Conservation (phyloP, 805 yeast genomes). For the Candida andamanensis region DNA sequence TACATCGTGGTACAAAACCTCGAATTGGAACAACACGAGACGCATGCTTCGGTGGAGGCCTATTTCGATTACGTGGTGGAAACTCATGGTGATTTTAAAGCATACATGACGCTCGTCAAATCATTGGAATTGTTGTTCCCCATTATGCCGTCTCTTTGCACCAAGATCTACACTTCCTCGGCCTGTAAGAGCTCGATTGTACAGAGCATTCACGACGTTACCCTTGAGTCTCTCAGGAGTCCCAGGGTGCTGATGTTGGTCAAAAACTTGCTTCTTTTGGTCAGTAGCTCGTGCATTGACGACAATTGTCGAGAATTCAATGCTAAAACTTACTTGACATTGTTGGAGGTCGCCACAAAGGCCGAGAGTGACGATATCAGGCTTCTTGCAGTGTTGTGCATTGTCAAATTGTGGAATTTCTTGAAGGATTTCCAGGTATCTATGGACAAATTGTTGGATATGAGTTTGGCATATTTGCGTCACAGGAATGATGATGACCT, state of each 20-base stretch:
- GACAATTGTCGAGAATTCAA: constrained; percentile 46
- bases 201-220: constrained; percentile 10
- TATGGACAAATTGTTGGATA: constrained; percentile 26
- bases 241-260: constrained; percentile 2
- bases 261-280: constrained; percentile 6
- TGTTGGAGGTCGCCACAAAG: constrained; percentile 26
- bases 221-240: constrained; percentile 3
- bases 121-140: constrained; percentile 24
- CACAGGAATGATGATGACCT: background rate
- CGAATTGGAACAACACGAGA: constrained; percentile 11
- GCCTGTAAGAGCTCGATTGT: constrained; percentile 14
- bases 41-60: constrained; percentile 15
- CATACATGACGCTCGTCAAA: constrained; percentile 18
- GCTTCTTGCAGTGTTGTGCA: constrained; percentile 38
- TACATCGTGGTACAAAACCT: constrained; percentile 19
- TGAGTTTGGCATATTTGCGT: constrained; percentile 7
- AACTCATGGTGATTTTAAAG: constrained; percentile 3
- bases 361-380: constrained; percentile 16
- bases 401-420: constrained; percentile 56
- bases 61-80: constrained; percentile 20
- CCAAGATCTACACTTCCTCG: constrained; percentile 18
- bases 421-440: constrained; percentile 18
- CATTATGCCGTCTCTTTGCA: constrained; percentile 18
- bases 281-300: constrained; percentile 42
- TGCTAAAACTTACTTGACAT: constrained; percentile 37